phyloP scores from a whole-genome alignment of 345 rosid species.

The Erucastrum elatum region DNA sequence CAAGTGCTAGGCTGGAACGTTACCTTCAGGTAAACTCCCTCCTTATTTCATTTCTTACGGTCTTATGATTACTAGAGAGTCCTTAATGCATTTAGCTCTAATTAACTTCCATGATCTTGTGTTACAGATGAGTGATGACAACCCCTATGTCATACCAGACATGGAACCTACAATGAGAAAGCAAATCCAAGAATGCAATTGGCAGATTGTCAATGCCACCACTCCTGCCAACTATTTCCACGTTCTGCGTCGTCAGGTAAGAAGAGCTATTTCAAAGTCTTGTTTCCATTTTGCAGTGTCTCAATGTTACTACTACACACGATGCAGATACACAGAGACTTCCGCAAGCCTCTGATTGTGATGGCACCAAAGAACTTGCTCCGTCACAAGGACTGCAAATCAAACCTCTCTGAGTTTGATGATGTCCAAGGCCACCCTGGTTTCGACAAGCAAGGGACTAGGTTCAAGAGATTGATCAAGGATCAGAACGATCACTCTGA shows the following conservation, averaged over 20 bases:
- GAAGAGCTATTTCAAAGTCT: slow-evolving; percentile 31
- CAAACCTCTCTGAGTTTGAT: slow-evolving; percentile 90
- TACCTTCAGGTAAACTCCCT: slow-evolving; percentile 60
- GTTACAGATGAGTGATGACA: slow-evolving; percentile 81
- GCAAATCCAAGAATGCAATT: slow-evolving; percentile 84
- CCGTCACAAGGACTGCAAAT: slow-evolving; percentile 89
- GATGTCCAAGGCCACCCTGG: slow-evolving; percentile 96
- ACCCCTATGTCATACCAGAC: slow-evolving; percentile 74
- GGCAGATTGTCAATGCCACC: slow-evolving; percentile 88
- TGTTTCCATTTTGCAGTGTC: slow-evolving; percentile 1
- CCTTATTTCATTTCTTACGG: neutral
- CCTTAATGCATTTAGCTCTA: neutral
- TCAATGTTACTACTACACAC: slow-evolving; percentile 5
- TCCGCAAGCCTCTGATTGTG: slow-evolving; percentile 87
- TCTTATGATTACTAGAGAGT: neutral
- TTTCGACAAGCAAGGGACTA: slow-evolving; percentile 93
- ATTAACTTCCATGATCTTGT: slow-evolving; percentile 4
- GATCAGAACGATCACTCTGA: slow-evolving; percentile 81
- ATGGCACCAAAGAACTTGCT: slow-evolving; percentile 93
- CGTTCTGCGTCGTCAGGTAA: slow-evolving; percentile 77
- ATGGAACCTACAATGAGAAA: slow-evolving; percentile 75
- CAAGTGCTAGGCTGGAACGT: slow-evolving; percentile 78
- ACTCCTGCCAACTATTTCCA: slow-evolving; percentile 91
- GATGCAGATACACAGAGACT: slow-evolving; percentile 75
- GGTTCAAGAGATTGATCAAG: slow-evolving; percentile 88